Evolutionary conservation across 306 rosid species (phyloP).

Genomic region (Medicago arabica): DNA sequence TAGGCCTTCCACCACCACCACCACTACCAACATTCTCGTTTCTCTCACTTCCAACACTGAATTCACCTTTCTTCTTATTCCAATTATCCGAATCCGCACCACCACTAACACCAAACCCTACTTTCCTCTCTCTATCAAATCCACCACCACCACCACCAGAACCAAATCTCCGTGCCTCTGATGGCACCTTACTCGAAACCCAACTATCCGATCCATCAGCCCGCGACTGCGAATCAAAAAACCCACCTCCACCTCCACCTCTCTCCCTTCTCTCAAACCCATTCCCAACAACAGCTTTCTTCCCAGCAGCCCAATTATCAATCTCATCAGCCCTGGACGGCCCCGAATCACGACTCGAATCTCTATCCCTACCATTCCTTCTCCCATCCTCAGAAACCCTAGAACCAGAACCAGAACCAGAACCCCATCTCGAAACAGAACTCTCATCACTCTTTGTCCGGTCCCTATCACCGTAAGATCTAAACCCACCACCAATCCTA

Average conservation of each 20-base stretch:
- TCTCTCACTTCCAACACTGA: constrained; percentile 46
- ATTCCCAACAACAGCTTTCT: constrained; percentile 55
- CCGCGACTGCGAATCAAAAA: constrained; percentile 79
- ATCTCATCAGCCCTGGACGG: constrained; percentile 89
- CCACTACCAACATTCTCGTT: constrained; percentile 35
- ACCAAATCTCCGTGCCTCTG: constrained; percentile 68
- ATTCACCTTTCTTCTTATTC: constrained; percentile 59
- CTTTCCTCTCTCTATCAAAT: constrained; percentile 71
- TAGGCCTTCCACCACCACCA: constrained; percentile 61
- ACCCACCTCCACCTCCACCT: constrained; percentile 45
- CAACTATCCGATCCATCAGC: constrained; percentile 92
- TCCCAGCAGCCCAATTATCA: constrained; percentile 83
- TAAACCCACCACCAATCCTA: constrained; percentile 73
- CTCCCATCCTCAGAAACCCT: constrained; percentile 72
- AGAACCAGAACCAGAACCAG: constrained; percentile 20
- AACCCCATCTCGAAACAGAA: constrained; percentile 73
- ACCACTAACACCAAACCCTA: constrained; percentile 60
- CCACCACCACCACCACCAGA: constrained; percentile 53
- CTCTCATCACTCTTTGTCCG: constrained; percentile 58
- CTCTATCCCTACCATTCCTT: constrained; percentile 63
- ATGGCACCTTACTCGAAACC: constrained; percentile 70
- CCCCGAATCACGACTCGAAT: constrained; percentile 57
- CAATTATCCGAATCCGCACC: constrained; percentile 72
- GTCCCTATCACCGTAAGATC: constrained; percentile 53
- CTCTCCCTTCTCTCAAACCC: constrained; percentile 65